Base-by-base conservation (phyloP, 768 basidiomycete genomes). In the Calocybe gangraenosa region DNA sequence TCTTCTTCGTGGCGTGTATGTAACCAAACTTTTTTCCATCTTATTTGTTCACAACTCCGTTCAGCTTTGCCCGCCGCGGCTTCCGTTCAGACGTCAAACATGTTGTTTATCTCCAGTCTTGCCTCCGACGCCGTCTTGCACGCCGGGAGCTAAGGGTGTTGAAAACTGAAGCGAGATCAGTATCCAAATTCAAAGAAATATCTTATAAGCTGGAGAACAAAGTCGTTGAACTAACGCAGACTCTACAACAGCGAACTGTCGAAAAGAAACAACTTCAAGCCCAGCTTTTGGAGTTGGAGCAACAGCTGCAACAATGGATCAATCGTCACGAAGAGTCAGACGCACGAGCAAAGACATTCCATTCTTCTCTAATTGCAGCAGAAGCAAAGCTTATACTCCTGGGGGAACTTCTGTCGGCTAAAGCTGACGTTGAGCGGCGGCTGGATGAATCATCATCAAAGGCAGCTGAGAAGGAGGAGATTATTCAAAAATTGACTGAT, bases 191-290 rank as follows among this genome's bases (percentile, higher is more conserved):
- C 81, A 97, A 96, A 70, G 93, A 96, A 68, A 96, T 95, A 54
- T 97, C 95, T 0, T 98, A 98, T 61, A 83, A 81, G 55, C 76
- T 99, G 45, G 96, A 99, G 71, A 99, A 98, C 76, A 99, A 98
- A 69, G 96, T 99, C 35, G 92, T 99, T 47, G 95, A 98, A 62
- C 85, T 99, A 50, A 98, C 96, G 0, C 96, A 99, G 62, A 82
- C 71, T 13, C 77, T 99, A 10, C 96, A 97, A 65, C 84, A 77
- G 58, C 84, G 95, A 37, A 93, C 85, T 2, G 79, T 81, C 47
- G 95, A 99, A 70, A 92, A 89, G 71, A 94, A 90, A 66, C 84
- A 83, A 43, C 70, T 98, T 35, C 83, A 87, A 52, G 69, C 66
- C n/a, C 81, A 83, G 56, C 74, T 98, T 37, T 63, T 69, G 17